These are phyloP conservation scores for Cruciata laevipes DNA, from an alignment of 257 asterid genomes.

Conservation along the genomic window DNA sequence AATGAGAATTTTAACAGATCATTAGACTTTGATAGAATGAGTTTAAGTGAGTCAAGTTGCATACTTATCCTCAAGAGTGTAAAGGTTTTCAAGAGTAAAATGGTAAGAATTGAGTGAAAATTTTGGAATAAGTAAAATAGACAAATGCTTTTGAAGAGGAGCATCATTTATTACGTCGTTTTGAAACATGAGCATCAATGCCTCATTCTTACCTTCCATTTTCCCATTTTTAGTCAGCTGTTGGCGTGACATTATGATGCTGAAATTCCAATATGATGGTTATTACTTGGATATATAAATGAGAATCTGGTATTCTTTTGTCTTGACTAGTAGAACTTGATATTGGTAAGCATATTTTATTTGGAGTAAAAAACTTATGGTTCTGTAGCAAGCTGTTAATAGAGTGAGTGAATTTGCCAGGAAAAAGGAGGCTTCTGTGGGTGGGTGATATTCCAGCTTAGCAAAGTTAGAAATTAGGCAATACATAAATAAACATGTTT, in stretches of 20 bases:
- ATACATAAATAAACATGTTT: not conserved
- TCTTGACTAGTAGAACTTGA: constrained; percentile 4
- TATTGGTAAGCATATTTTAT: not conserved
- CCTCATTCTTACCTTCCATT: not conserved
- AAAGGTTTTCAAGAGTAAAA: not conserved
- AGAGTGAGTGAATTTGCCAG: not conserved
- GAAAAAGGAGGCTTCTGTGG: not conserved
- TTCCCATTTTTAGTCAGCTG: not conserved
- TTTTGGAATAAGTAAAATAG: not conserved
- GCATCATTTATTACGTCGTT: not conserved
- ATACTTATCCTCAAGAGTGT: not conserved
- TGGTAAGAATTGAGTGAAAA: not conserved
- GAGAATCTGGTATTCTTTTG: not conserved
- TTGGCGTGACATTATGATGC: not conserved
- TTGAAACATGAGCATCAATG: not conserved
- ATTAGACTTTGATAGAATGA: not conserved
- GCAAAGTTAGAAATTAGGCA: not conserved
- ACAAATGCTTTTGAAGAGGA: not conserved
- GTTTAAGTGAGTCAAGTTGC: not conserved
- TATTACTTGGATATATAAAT: not conserved
- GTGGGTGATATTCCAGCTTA: not conserved
- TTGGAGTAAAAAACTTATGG: not conserved
- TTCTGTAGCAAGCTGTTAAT: not conserved
- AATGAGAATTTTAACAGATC: not conserved
- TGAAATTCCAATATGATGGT: not conserved